phyloP scores from a whole-genome alignment of 2,329 filamentous ascomycete genomes.

The Aspergillus chevalieri region DNA sequence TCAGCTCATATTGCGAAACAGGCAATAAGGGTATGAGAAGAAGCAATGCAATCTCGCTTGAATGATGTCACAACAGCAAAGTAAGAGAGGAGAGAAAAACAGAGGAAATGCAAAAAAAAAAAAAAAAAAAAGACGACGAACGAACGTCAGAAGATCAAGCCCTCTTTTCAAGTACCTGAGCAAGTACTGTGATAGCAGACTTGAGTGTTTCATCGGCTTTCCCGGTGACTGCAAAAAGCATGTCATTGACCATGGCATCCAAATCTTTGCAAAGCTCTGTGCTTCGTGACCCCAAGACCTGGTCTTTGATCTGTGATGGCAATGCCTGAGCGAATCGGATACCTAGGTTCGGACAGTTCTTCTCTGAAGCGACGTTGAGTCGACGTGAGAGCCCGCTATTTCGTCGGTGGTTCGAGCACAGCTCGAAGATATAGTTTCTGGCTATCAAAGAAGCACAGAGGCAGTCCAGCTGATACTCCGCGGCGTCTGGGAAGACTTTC shows the following conservation, averaged over 20 bases:
- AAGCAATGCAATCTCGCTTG: too few species aligned
- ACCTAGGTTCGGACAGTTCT: slow-evolving; percentile 27
- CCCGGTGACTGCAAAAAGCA: slow-evolving; percentile 32
- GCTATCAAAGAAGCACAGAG: slow-evolving; percentile 34
- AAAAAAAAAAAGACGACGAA: slow-evolving; percentile 2
- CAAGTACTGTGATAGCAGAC: slow-evolving; percentile 31
- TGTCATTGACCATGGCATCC: slow-evolving; percentile 30
- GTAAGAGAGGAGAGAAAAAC: background rate
- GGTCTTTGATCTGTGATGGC: slow-evolving; percentile 23
- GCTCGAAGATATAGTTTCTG: slow-evolving; percentile 30
- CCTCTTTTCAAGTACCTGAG: slow-evolving; percentile 32
- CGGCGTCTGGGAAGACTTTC: slow-evolving; percentile 29
- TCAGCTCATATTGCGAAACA: background rate
- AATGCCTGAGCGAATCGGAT: slow-evolving; percentile 24
- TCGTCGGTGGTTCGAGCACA: slow-evolving; percentile 21
- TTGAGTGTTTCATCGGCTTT: slow-evolving; percentile 30
- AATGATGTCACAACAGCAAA: too few species aligned
- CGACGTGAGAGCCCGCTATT: slow-evolving; percentile 13
- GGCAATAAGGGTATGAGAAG: slow-evolving; percentile 1
- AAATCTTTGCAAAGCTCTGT: slow-evolving; percentile 25
- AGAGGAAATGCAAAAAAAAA: slow-evolving; percentile 1
- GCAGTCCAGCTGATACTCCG: slow-evolving; percentile 29
- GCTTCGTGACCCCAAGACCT: slow-evolving; percentile 24
- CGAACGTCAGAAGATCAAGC: slow-evolving; percentile 8
- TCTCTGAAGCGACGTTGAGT: slow-evolving; percentile 28